Conservation (phyloP, 345 rosid genomes). For the Hypericum androsaemum region DNA sequence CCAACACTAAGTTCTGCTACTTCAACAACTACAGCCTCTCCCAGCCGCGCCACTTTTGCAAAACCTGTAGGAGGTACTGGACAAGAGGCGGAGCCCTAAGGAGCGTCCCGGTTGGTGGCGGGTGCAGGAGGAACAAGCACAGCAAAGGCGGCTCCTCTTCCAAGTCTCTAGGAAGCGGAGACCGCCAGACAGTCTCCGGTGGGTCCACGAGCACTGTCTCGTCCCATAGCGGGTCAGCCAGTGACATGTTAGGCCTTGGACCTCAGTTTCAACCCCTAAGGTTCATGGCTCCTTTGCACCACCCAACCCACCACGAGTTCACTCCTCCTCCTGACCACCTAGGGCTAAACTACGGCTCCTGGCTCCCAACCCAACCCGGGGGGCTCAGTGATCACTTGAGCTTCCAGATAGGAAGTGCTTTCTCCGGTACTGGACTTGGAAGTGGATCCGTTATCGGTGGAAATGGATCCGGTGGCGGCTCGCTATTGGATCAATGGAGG, state of each 20-base stretch:
- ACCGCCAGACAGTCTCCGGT: constrained; percentile 31
- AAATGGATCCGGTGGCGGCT: constrained; percentile 17
- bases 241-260: constrained; percentile 36
- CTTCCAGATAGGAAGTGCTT: constrained; percentile 30
- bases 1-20: constrained; percentile 92
- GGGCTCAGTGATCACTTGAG: constrained; percentile 26
- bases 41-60: constrained; percentile 99
- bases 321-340: constrained; percentile 24
- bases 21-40: constrained; percentile 93
- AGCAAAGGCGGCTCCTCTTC: constrained; percentile 42
- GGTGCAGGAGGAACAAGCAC: constrained; percentile 80
- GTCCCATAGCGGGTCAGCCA: constrained; percentile 19
- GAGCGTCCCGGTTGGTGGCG: constrained; percentile 90
- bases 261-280: constrained; percentile 30
- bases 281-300: constrained; percentile 49
- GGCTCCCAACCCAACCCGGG: constrained; percentile 23
- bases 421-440: constrained; percentile 17
- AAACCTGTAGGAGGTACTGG: constrained; percentile 96
- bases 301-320: constrained; percentile 18
- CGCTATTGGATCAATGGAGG: constrained; percentile 47
- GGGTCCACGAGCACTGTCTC: constrained; percentile 28
- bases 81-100: constrained; percentile 87
- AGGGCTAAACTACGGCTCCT: constrained; percentile 36
- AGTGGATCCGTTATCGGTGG: constrained; percentile 4
- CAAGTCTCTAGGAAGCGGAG: constrained; percentile 31